These are phyloP conservation scores for Metarhizium brunneum DNA, from an alignment of 2,329 filamentous ascomycete genomes.

Conservation along the genomic window DNA sequence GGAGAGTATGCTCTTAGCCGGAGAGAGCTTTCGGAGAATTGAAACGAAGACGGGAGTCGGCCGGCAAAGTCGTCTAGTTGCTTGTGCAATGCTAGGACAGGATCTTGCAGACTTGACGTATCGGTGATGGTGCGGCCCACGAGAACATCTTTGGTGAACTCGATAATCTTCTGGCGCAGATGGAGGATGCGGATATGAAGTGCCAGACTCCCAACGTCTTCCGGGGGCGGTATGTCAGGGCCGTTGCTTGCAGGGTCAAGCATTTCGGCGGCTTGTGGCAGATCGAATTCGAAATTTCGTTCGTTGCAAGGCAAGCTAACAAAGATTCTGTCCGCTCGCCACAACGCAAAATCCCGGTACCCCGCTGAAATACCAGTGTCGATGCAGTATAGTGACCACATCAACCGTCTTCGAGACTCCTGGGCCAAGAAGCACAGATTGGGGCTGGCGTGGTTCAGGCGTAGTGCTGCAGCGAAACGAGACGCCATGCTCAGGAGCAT, in stretches of 20 bases:
- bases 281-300: conserved; percentile 44
- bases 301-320: conserved; percentile 33
- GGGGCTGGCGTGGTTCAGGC: conserved; percentile 32
- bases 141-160: conserved; percentile 38
- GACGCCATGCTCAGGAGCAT: conserved; percentile 34
- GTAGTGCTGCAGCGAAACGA: conserved; percentile 31
- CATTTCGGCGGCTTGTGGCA: conserved; percentile 44
- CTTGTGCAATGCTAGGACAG: conserved; percentile 36
- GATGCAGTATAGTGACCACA: conserved; percentile 36
- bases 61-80: conserved; percentile 44
- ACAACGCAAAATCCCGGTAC: conserved; percentile 35
- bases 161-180: conserved; percentile 43
- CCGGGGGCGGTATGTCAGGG: conserved; percentile 30
- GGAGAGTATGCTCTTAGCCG: conserved; percentile 47
- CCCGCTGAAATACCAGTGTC: conserved; percentile 33
- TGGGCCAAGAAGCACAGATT: conserved; percentile 30
- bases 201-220: conserved; percentile 46
- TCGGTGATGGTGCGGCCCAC: conserved; percentile 28
- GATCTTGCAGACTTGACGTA: conserved; percentile 29
- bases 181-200: conserved; percentile 48
- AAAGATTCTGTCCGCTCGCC: conserved; percentile 30
- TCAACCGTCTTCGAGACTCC: conserved; percentile 32
- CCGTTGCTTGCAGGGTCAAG: conserved; percentile 36
- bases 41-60: conserved; percentile 44
- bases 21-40: conserved; percentile 47